Evolutionary conservation across 495 filamentous ascomycete genomes (phyloP).

Genomic region (Penicillium canescens): DNA sequence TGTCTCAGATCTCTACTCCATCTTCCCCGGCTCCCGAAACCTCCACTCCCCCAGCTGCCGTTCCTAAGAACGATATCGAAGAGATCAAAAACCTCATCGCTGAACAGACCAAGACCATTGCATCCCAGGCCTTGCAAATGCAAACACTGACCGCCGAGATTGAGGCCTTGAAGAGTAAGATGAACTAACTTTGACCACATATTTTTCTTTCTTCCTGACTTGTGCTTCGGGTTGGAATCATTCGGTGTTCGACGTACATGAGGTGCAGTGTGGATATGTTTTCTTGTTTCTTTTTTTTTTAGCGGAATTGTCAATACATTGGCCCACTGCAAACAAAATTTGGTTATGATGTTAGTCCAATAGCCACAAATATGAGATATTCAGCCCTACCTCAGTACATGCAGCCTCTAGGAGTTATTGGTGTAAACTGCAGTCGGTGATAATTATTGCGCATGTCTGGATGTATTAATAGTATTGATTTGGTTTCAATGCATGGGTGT

Average conservation of each 20-base stretch:
- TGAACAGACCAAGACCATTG: conserved; percentile 47
- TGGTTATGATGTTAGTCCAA: neutral
- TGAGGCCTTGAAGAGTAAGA: conserved; percentile 46
- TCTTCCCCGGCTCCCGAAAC: conserved; percentile 24
- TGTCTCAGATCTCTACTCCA: conserved; percentile 19
- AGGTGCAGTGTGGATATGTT: conserved; percentile 22
- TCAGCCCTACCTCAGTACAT: too few relatives aligned
- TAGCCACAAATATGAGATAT: neutral
- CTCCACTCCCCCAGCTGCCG: conserved; percentile 17
- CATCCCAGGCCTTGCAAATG: conserved; percentile 45
- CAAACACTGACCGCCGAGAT: conserved; percentile 46
- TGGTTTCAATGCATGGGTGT: too few relatives aligned
- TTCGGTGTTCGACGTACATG: conserved; percentile 15
- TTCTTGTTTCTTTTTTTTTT: conserved; percentile 21
- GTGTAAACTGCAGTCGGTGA: too few relatives aligned
- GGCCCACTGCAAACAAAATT: conserved; percentile 11
- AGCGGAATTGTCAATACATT: conserved; percentile 33
- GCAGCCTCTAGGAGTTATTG: too few relatives aligned
- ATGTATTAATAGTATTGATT: too few relatives aligned
- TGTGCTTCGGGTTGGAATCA: conserved; percentile 1
- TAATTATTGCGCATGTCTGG: too few relatives aligned
- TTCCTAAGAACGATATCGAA: conserved; percentile 40
- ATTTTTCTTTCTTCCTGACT: neutral
- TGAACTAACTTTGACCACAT: conserved; percentile 24
- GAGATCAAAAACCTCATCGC: conserved; percentile 46